Evolutionary conservation across 2,329 filamentous ascomycete genomes (phyloP), one percentile per base, ranked within the genome.

Genomic region (Trichoderma breve): DNA sequence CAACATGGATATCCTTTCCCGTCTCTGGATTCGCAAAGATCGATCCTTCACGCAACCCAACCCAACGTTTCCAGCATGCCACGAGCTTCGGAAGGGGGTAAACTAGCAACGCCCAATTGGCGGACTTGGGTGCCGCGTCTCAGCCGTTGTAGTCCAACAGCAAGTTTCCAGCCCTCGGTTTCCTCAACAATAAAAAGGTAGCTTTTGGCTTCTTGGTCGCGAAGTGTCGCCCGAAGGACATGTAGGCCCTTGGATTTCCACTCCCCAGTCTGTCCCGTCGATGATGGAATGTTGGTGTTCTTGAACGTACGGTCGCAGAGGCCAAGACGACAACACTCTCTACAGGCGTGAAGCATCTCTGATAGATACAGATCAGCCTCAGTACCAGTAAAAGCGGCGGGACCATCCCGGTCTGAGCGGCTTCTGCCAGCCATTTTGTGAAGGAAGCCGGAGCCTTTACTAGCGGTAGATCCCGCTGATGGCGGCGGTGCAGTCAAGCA

Each of bases 151-250:
- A 92, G 78, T 2, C 88, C 90, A 43, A 87, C 82, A 1, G 88
- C 85, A 28, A 92, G 83, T 84, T 92, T 92, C 90, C 90, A 92
- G 32, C 86, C 86, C 79, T 92, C 90, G 73, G 89, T 86, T 77
- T 92, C 89, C 53, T 85, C 83, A 39, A 92, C 81, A 11, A 92
- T 85, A 77, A 92, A 92, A 43, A 92, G 79, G 77, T 88, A 91
- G 43, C 89, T 85, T 81, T 90, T 91, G 57, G 88, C 89, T 73
- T 91, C 90, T 74, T 90, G 88, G 76, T 92, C 90, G 70, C 89
- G 83, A 72, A 92, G 84, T 15, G 86, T 90, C 26, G 89, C 90
- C 65, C 90, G 86, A 71, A 92, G 80, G 11, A 92, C 79, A 78
- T 92, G 90, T 67, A 90, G 79, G 66, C 88, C 87, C 74, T 85